These are phyloP conservation scores for Colletotrichum chrysophilum DNA, from an alignment of 2,329 filamentous ascomycete genomes.

Conservation along the genomic window DNA sequence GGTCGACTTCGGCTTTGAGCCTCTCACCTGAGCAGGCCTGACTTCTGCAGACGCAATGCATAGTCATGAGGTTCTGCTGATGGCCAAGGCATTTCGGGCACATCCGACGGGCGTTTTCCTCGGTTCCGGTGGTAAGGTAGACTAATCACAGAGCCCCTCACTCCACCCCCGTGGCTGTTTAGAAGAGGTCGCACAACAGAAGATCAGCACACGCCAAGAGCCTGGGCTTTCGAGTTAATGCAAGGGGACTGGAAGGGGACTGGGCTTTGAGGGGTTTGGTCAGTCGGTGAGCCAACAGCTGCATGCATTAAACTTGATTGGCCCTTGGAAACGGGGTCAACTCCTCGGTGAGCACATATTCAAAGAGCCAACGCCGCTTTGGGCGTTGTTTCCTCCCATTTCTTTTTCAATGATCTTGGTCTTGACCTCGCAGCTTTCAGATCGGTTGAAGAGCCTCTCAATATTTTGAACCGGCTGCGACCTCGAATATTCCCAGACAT, in stretches of 20 bases:
- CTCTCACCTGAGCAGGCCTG: not conserved
- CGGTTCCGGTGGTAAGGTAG: not conserved
- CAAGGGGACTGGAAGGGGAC: not conserved
- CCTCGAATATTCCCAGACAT: not conserved
- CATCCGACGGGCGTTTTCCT: not conserved
- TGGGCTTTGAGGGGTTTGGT: not conserved
- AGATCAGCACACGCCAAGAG: not conserved
- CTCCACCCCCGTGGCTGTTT: not conserved
- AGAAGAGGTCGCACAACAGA: not conserved
- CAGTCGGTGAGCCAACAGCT: not conserved
- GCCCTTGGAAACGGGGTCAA: not conserved
- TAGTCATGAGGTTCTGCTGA: not conserved
- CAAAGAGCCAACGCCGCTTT: not conserved
- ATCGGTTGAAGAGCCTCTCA: not conserved
- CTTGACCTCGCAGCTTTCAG: not conserved
- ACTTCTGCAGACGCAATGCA: not conserved
- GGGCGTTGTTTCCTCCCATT: not conserved
- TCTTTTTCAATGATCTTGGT: not conserved
- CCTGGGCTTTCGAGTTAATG: not conserved
- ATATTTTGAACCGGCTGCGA: not conserved
- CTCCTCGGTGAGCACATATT: not conserved
- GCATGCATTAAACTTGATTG: not conserved
- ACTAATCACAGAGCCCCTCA: not conserved
- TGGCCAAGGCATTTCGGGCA: not conserved
- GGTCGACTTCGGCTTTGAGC: not conserved